A percentile compares a stretch with the other conserved stretches of the same genome.
Conservation (phyloP, 495 filamentous ascomycete species). For the Ramalina intermedia region DNA sequence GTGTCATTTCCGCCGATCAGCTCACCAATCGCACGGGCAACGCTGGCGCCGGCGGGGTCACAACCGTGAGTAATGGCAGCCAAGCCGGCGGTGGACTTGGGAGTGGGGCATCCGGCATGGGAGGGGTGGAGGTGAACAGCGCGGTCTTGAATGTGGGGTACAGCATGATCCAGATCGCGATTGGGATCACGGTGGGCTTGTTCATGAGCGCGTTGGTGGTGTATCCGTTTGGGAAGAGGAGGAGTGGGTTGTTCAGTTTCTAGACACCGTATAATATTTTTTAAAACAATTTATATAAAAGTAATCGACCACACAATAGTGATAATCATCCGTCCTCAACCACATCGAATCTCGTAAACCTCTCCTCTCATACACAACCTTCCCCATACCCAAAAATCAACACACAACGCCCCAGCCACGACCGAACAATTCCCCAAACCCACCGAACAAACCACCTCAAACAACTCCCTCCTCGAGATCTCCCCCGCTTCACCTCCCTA, state of each 20-base stretch:
- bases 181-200: constrained; percentile 82
- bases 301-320: too few relatives aligned
- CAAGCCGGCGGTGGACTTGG: constrained; percentile 20
- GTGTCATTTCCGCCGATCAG: constrained; percentile 69
- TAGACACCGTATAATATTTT: constrained; percentile 21
- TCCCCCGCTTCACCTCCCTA: too few relatives aligned
- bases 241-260: constrained; percentile 82
- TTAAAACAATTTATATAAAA: too few relatives aligned
- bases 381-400: too few relatives aligned
- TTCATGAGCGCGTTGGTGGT: constrained; percentile 76
- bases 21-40: constrained; percentile 35
- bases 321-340: too few relatives aligned
- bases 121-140: constrained; percentile 33
- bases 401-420: too few relatives aligned
- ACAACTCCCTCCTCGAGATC: too few relatives aligned
- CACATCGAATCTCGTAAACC: too few relatives aligned
- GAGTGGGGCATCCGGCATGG: constrained; percentile 20
- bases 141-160: constrained; percentile 77
- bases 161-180: constrained; percentile 81
- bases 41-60: constrained; percentile 20
- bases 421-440: too few relatives aligned
- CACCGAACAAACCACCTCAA: too few relatives aligned
- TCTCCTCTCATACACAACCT: too few relatives aligned
- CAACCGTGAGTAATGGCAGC: constrained; percentile 34
- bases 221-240: constrained; percentile 83